A percentile compares a stretch with the other conserved stretches of the same genome.
Conservation (phyloP, 176 grass and related monocot genomes). For the Eleusine coracana region DNA sequence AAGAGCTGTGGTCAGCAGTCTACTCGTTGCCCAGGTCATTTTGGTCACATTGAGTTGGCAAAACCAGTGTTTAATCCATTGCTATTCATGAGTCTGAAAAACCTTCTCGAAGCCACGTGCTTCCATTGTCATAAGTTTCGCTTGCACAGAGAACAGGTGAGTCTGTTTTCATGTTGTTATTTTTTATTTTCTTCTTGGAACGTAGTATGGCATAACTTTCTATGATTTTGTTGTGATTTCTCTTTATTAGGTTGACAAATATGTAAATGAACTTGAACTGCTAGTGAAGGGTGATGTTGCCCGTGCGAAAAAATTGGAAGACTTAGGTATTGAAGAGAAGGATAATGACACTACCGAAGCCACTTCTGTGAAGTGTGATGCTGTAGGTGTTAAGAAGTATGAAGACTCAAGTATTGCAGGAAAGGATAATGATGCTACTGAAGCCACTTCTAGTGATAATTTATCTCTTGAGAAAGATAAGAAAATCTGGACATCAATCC, state of each 20-base stretch:
- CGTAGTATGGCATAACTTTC: background rate
- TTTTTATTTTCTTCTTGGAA: background rate
- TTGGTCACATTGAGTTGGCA: slow-evolving; percentile 85
- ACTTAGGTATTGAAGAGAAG: slow-evolving; percentile 16
- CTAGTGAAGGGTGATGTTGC: slow-evolving; percentile 72
- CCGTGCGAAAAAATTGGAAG: slow-evolving; percentile 65
- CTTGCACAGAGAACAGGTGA: slow-evolving; percentile 55
- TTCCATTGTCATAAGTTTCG: slow-evolving; percentile 83
- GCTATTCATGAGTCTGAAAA: slow-evolving; percentile 61
- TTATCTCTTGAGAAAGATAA: slow-evolving; percentile 27
- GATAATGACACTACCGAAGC: slow-evolving; percentile 38
- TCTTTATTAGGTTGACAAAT: slow-evolving; percentile 62
- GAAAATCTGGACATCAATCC: slow-evolving; percentile 78
- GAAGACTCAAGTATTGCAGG: slow-evolving; percentile 32
- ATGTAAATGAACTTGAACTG: slow-evolving; percentile 55
- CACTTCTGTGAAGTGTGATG: too few species aligned
- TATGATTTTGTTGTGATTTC: slow-evolving; percentile 21
- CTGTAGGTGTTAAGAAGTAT: slow-evolving; percentile 45
- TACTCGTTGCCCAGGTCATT: slow-evolving; percentile 75
- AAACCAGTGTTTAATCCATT: slow-evolving; percentile 80
- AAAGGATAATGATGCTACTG: slow-evolving; percentile 42
- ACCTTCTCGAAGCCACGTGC: slow-evolving; percentile 67
- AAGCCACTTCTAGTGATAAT: slow-evolving; percentile 45
- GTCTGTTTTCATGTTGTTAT: slow-evolving; percentile 2
- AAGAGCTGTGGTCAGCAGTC: slow-evolving; percentile 80